These are phyloP conservation scores for Paramecium octaurelia DNA, from an alignment of 73 alveolate species.

Conservation along the genomic window DNA sequence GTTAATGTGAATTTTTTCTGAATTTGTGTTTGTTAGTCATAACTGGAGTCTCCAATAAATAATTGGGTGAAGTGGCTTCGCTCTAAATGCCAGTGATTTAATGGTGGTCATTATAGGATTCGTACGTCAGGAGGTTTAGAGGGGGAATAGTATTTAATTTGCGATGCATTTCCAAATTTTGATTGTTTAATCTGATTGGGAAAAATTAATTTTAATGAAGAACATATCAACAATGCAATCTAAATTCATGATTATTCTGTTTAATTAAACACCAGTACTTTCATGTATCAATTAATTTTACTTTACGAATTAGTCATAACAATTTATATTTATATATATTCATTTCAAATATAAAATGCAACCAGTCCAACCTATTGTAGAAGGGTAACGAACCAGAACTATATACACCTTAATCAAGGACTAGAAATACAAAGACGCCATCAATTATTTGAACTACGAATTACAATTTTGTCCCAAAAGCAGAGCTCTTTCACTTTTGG, in stretches of 20 bases:
- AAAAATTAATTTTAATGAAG: background rate
- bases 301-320: no score
- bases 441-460: slow-evolving; percentile 64
- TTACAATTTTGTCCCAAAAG: slow-evolving; percentile 65
- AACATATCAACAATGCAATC: background rate
- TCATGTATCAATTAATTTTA: no score
- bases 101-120: background rate
- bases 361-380: slow-evolving; percentile 61
- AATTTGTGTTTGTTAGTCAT: background rate
- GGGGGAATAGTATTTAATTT: background rate
- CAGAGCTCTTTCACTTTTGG: slow-evolving; percentile 69
- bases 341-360: slow-evolving; percentile 9
- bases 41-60: background rate
- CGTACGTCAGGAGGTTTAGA: background rate
- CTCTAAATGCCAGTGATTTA: background rate
- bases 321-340: background rate
- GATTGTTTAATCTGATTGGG: background rate
- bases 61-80: background rate
- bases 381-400: slow-evolving; percentile 69
- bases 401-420: slow-evolving; percentile 69
- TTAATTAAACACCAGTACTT: background rate
- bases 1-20: background rate
- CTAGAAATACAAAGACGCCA: slow-evolving; percentile 67
- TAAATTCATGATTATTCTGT: background rate
- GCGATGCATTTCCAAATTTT: background rate